These are phyloP conservation scores for Stropharia rugosoannulata DNA, from an alignment of 768 basidiomycete genomes.

Conservation along the genomic window DNA sequence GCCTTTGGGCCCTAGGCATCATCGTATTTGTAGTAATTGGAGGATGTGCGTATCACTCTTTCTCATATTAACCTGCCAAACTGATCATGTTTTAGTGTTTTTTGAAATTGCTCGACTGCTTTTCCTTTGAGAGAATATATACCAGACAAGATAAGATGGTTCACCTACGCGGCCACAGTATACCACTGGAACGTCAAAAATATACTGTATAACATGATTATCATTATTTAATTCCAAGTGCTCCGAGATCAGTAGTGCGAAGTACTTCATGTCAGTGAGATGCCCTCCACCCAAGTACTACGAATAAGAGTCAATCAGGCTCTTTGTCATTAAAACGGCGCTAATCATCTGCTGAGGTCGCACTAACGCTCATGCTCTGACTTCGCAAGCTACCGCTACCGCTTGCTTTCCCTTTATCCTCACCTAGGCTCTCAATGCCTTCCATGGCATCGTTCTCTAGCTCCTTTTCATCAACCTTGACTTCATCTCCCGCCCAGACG, in stretches of 20 bases:
- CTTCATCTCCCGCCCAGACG: conserved; percentile 89
- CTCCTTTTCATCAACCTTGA: conserved; percentile 82
- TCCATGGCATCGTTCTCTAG: conserved; percentile 82
- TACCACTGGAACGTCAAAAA: conserved; percentile 3
- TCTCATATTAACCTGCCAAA: neutral
- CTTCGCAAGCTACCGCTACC: conserved; percentile 45
- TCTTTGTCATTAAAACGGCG: conserved; percentile 7
- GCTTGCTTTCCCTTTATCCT: conserved; percentile 33
- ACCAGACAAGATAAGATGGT: neutral
- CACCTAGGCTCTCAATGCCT: conserved; percentile 53
- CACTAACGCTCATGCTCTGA: conserved; percentile 64
- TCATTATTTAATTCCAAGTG: conserved; percentile 8
- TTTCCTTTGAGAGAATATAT: conserved; percentile 42
- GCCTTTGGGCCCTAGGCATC: conserved; percentile 70
- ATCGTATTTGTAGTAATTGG: conserved; percentile 78
- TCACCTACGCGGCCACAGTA: neutral
- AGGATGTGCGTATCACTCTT: conserved; percentile 58
- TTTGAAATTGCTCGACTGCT: conserved; percentile 70
- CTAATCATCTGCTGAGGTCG: conserved; percentile 51
- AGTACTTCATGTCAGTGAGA: neutral
- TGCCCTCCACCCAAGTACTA: neutral
- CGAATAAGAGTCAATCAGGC: too few relatives aligned
- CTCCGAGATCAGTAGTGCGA: neutral
- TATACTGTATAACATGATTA: conserved; percentile 16
- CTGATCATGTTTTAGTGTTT: conserved; percentile 47